Evolutionary conservation across 495 filamentous ascomycete genomes (phyloP).

Genomic region (Neurospora sp.): DNA sequence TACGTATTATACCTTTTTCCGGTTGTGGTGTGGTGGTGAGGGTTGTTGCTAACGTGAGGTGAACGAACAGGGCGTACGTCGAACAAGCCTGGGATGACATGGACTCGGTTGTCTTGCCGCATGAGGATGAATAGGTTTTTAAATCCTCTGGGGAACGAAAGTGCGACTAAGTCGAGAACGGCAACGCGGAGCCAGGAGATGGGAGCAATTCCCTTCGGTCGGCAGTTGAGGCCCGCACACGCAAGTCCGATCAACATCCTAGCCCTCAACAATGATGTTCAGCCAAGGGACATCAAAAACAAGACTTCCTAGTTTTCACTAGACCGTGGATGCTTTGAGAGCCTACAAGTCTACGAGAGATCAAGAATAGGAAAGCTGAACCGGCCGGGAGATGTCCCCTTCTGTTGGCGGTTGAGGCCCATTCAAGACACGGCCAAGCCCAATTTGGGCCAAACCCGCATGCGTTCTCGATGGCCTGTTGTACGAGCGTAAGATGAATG

Average conservation of each 20-base stretch:
- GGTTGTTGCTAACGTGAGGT: not conserved
- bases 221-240: not conserved
- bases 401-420: not conserved
- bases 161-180: not conserved
- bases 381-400: not conserved
- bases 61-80: slow-evolving; percentile 6
- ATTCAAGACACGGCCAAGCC: not conserved
- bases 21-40: not conserved
- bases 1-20: slow-evolving; percentile 11
- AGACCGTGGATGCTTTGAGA: not conserved
- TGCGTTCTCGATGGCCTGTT: not conserved
- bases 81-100: slow-evolving; percentile 10
- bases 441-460: not conserved
- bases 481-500: not conserved
- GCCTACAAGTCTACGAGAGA: not conserved
- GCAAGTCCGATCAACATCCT: not conserved
- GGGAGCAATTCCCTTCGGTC: not conserved
- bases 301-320: not conserved
- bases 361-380: not conserved
- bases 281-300: not conserved
- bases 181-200: not conserved
- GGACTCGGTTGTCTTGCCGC: slow-evolving; percentile 11
- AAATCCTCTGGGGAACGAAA: not conserved
- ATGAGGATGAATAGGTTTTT: not conserved
- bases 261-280: not conserved